phyloP scores from a whole-genome alignment of 768 basidiomycete genomes.

The Imleria badia region DNA sequence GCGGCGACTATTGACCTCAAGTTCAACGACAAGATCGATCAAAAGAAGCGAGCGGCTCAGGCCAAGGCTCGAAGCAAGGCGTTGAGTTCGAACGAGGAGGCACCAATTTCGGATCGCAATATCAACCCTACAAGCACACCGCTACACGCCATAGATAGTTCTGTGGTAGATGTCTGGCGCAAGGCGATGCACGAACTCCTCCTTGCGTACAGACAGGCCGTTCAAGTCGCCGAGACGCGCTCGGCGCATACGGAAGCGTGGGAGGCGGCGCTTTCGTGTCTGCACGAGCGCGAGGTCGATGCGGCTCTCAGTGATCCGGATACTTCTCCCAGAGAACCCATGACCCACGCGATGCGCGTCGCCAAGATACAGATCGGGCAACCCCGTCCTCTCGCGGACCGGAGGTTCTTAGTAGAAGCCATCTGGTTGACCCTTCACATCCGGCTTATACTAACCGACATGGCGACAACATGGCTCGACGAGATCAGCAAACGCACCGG shows the following conservation, averaged over 20 bases:
- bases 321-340: conserved; percentile 40
- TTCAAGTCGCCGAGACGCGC: conserved; percentile 44
- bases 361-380: conserved; percentile 56
- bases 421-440: conserved; percentile 54
- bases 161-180: conserved; percentile 40
- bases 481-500: conserved; percentile 24
- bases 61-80: conserved; percentile 10
- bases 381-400: conserved; percentile 56
- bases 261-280: conserved; percentile 55
- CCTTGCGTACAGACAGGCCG: conserved; percentile 39
- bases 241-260: conserved; percentile 59
- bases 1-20: conserved; percentile 16
- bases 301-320: conserved; percentile 30
- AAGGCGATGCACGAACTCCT: conserved; percentile 36
- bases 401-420: conserved; percentile 60
- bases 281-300: conserved; percentile 50
- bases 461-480: conserved; percentile 44
- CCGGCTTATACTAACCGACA: conserved; percentile 48
- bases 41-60: conserved; percentile 5
- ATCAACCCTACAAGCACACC: conserved; percentile 27
- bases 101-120: conserved; percentile 26
- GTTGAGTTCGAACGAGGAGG: conserved; percentile 15
- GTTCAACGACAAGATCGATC: conserved; percentile 9
- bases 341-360: conserved; percentile 50
- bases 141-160: conserved; percentile 31